These are phyloP conservation scores for Priceomyces castillae DNA, from an alignment of 805 yeast species.

Conservation along the genomic window DNA sequence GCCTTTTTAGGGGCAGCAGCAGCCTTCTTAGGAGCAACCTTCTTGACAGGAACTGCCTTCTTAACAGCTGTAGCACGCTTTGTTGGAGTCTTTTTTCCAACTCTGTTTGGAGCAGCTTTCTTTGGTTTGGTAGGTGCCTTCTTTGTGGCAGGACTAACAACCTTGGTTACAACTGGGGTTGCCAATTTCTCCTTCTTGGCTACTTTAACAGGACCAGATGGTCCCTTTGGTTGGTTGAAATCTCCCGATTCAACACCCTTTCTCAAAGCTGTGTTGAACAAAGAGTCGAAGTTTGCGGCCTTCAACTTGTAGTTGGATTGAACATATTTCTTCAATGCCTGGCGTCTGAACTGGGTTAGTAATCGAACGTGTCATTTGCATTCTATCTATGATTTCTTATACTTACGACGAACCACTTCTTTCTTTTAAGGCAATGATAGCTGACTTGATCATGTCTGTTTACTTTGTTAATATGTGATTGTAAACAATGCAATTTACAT, in stretches of 20 bases:
- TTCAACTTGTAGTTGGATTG: constrained; percentile 58
- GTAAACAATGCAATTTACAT: constrained; percentile 1
- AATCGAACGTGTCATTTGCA: constrained; percentile 1
- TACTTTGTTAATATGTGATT: constrained; percentile 7
- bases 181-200: constrained; percentile 39
- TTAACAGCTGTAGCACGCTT: constrained; percentile 17
- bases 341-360: constrained; percentile 53
- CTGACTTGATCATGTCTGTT: constrained; percentile 63
- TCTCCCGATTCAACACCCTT: constrained; percentile 78
- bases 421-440: constrained; percentile 67
- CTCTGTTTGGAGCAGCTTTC: constrained; percentile 6
- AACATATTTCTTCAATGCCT: constrained; percentile 82
- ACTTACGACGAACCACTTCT: constrained; percentile 75
- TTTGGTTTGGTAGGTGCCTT: constrained; percentile 16
- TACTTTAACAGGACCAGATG: constrained; percentile 81
- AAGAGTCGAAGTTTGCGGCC: constrained; percentile 66
- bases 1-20: constrained; percentile 23
- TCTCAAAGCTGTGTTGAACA: constrained; percentile 75
- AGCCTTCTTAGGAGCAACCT: constrained; percentile 16
- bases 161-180: constrained; percentile 30
- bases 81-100: constrained; percentile 15
- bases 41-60: constrained; percentile 13
- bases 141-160: constrained; percentile 18
- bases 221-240: constrained; percentile 83
- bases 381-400: not conserved